phyloP scores from a whole-genome alignment of 768 basidiomycete species.

The Leucosporidium scottii region DNA sequence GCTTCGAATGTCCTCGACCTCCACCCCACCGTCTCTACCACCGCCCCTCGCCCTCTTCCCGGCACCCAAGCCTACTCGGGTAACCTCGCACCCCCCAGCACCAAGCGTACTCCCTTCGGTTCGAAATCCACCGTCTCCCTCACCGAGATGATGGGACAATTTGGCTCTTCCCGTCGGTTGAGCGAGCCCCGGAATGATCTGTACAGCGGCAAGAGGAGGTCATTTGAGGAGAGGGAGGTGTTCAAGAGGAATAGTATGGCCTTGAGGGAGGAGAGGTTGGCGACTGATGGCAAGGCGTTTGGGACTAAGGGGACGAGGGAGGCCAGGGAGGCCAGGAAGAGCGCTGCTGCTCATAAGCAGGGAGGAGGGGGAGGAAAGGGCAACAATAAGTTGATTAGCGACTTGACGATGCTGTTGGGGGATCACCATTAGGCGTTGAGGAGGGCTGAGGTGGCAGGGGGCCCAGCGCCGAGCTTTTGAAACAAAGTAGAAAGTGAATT shows the following conservation, averaged over 20 bases:
- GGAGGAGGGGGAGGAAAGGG: not conserved
- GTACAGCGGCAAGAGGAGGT: not conserved
- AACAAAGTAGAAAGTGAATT: not conserved
- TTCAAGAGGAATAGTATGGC: no score
- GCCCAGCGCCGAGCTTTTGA: not conserved
- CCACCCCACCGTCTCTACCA: not conserved
- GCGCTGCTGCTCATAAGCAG: not conserved
- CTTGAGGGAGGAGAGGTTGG: not conserved
- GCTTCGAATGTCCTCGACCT: conserved; percentile 10
- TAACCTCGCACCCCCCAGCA: not conserved
- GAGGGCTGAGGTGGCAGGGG: no score
- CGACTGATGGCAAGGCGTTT: not conserved
- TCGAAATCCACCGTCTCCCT: not conserved
- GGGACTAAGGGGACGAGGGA: not conserved
- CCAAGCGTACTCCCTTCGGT: not conserved
- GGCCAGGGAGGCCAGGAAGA: not conserved
- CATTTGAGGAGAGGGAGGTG: not conserved
- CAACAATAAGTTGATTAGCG: no score
- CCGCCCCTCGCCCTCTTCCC: not conserved
- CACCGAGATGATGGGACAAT: not conserved
- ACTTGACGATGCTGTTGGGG: not conserved
- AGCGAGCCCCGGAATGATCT: no score
- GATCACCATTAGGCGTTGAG: no score
- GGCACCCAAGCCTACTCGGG: conserved; percentile 24
- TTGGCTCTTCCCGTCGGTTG: no score